Conservation (phyloP, 495 filamentous ascomycete genomes). For the Mytilinidion resinicola region DNA sequence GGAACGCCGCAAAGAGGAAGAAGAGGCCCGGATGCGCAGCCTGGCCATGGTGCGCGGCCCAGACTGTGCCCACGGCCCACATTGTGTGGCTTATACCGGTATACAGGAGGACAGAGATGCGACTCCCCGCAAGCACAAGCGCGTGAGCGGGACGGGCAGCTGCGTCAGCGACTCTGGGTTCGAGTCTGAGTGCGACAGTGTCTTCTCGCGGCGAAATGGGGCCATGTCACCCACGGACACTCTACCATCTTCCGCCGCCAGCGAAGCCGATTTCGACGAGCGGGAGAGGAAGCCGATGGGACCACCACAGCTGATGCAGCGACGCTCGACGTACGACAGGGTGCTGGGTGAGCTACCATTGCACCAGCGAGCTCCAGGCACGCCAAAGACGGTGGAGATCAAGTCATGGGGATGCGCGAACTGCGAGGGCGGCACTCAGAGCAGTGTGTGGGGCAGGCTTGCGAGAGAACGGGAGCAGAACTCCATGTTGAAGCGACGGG, state of each 20-base stretch:
- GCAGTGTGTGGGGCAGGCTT: constrained; percentile 22
- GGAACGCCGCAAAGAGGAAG: constrained; percentile 47
- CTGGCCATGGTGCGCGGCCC: constrained; percentile 16
- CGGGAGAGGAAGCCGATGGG: constrained; percentile 11
- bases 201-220: constrained; percentile 22
- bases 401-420: constrained; percentile 24
- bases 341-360: constrained; percentile 4
- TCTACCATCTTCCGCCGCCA: background rate
- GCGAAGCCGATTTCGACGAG: constrained; percentile 2
- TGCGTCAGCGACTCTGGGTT: constrained; percentile 31
- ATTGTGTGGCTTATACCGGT: background rate
- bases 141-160: constrained; percentile 6
- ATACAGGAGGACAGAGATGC: background rate
- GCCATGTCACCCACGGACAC: constrained; percentile 15
- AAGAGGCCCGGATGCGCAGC: constrained; percentile 43
- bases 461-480: constrained; percentile 29
- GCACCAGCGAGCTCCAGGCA: background rate
- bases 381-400: constrained; percentile 17
- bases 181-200: constrained; percentile 31
- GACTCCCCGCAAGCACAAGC: constrained; percentile 4
- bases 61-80: constrained; percentile 1
- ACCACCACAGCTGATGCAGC: constrained; percentile 1
- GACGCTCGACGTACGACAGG: constrained; percentile 20
- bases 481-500: constrained; percentile 20
- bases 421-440: constrained; percentile 26